These are phyloP conservation scores for Carex arenaria DNA, from an alignment of 202 grass and related monocot species.

Conservation along the genomic window DNA sequence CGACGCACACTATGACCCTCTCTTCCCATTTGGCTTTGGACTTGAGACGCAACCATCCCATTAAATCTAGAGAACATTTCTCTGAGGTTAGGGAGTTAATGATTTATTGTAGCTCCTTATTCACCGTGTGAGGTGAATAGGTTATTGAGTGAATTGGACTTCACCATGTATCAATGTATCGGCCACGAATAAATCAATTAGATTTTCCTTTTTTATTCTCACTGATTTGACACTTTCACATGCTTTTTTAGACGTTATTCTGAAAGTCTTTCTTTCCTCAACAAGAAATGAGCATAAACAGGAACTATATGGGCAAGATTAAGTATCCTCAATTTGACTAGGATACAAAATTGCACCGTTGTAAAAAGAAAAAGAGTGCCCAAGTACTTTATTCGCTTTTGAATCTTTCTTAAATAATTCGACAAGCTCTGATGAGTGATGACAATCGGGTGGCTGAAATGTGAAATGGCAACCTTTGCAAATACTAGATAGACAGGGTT, in stretches of 20 bases:
- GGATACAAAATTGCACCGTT: neutral
- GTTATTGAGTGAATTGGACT: neutral
- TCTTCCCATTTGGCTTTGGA: conserved; percentile 73
- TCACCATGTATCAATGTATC: neutral
- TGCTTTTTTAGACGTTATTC: neutral
- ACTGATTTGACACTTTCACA: neutral
- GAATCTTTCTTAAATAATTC: neutral
- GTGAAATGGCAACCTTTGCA: neutral
- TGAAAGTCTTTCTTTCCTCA: neutral
- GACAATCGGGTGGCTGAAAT: neutral
- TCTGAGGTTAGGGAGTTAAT: neutral
- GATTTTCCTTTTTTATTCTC: neutral
- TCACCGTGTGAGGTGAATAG: neutral
- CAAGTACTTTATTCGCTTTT: neutral
- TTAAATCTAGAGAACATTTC: neutral
- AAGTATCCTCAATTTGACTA: neutral
- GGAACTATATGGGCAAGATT: neutral
- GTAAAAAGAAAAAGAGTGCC: neutral
- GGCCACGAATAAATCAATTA: conserved; percentile 1
- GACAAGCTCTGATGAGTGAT: neutral
- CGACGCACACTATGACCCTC: conserved; percentile 55
- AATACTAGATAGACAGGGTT: neutral
- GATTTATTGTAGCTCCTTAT: neutral
- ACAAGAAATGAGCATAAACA: neutral
- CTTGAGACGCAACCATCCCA: conserved; percentile 38